phyloP scores from a whole-genome alignment of 768 basidiomycete genomes.

The Gymnopilus junonius region DNA sequence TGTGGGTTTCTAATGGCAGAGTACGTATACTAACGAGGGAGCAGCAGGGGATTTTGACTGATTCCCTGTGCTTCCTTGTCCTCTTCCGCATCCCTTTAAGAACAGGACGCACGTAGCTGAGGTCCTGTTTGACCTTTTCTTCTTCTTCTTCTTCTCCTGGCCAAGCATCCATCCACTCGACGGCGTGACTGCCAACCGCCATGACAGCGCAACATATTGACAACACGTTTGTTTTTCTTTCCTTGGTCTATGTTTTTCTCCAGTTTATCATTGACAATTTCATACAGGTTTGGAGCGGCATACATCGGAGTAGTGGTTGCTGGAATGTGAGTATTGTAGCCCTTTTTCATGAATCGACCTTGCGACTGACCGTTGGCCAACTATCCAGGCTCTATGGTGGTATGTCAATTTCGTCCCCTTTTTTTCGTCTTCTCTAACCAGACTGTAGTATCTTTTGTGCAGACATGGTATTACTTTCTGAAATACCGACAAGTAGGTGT shows the following conservation, averaged over 20 bases:
- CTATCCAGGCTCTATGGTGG: conserved; percentile 54
- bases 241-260: not conserved
- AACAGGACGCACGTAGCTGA: conserved; percentile 10
- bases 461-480: conserved; percentile 59
- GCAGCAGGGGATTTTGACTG: conserved; percentile 26
- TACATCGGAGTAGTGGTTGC: conserved; percentile 54
- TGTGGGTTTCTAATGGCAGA: conserved; percentile 22
- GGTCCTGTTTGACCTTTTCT: conserved; percentile 14
- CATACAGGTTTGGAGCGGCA: conserved; percentile 51
- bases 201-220: conserved; percentile 18
- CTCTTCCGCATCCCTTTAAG: conserved; percentile 29
- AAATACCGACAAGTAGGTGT: conserved; percentile 44
- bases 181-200: conserved; percentile 12
- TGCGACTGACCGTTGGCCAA: not conserved
- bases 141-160: conserved; percentile 15
- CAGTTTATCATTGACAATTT: not conserved
- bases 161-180: not conserved
- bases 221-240: conserved; percentile 25
- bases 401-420: conserved; percentile 24
- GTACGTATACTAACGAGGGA: conserved; percentile 25
- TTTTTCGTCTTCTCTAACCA: not conserved
- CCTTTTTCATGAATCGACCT: not conserved
- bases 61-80: conserved; percentile 28
- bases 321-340: conserved; percentile 41
- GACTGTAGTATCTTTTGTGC: conserved; percentile 55